phyloP scores from a whole-genome alignment of 805 yeast species.

The Lipomyces orientalis region DNA sequence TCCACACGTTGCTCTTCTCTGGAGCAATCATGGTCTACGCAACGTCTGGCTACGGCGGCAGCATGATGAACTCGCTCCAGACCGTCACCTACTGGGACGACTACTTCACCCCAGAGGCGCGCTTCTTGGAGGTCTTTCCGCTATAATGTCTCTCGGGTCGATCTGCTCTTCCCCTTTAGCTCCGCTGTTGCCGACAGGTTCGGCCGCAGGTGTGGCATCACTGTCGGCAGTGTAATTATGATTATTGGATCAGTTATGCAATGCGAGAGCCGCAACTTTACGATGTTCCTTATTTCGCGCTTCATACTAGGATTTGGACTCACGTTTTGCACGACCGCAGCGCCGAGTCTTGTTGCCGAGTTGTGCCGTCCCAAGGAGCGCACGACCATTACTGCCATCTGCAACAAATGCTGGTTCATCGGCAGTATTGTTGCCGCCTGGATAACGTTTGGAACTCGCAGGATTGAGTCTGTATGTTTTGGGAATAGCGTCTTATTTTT shows the following conservation, averaged over 20 bases:
- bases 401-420: slow-evolving; percentile 57
- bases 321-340: slow-evolving; percentile 19
- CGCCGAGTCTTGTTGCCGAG: slow-evolving; percentile 25
- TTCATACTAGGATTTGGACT: slow-evolving; percentile 32
- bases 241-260: slow-evolving; percentile 45
- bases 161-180: slow-evolving; percentile 5
- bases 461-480: neutral
- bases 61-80: slow-evolving; percentile 27
- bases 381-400: slow-evolving; percentile 51
- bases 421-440: slow-evolving; percentile 51
- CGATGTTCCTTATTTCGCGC: slow-evolving; percentile 33
- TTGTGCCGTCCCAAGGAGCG: slow-evolving; percentile 32
- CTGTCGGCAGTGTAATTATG: slow-evolving; percentile 33
- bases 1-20: slow-evolving; percentile 17
- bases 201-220: slow-evolving; percentile 12
- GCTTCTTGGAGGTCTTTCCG: slow-evolving; percentile 41
- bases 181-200: slow-evolving; percentile 12
- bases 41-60: slow-evolving; percentile 25
- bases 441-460: slow-evolving; percentile 23
- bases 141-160: slow-evolving; percentile 15
- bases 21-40: slow-evolving; percentile 14
- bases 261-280: slow-evolving; percentile 9
- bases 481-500: neutral
- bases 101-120: slow-evolving; percentile 17
- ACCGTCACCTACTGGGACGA: slow-evolving; percentile 22